A percentile compares a stretch with the other conserved stretches of the same genome.
phyloP scores from a whole-genome alignment of 2,329 filamentous ascomycete species.

The Aspergillus piperis region DNA sequence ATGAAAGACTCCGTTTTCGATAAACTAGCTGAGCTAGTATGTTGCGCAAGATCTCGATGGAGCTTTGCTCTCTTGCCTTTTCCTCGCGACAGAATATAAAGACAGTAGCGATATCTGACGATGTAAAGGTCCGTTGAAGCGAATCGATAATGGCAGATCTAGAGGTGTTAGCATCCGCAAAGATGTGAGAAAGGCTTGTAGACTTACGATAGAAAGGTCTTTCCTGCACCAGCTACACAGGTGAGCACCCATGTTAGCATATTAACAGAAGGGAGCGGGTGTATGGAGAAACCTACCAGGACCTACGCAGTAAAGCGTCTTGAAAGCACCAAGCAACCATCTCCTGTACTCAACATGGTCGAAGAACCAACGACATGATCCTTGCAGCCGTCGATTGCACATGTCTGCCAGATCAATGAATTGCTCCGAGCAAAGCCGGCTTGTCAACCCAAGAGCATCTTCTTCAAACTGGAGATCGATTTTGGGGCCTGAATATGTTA shows the following conservation, averaged over 20 bases:
- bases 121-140: constrained; percentile 31
- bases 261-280: not conserved
- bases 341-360: constrained; percentile 25
- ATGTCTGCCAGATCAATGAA: constrained; percentile 33
- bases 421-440: constrained; percentile 22
- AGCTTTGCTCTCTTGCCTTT: constrained; percentile 20
- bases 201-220: constrained; percentile 35
- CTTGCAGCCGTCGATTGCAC: constrained; percentile 29
- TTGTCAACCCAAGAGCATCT: constrained; percentile 20
- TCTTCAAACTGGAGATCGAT: constrained; percentile 23
- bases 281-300: constrained; percentile 23
- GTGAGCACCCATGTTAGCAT: not conserved
- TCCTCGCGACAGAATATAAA: constrained; percentile 33
- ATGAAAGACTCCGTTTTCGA: constrained; percentile 27
- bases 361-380: constrained; percentile 32
- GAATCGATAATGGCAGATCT: constrained; percentile 28
- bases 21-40: constrained; percentile 36
- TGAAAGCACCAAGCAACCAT: constrained; percentile 30
- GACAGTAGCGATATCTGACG: constrained; percentile 31
- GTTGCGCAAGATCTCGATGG: constrained; percentile 24
- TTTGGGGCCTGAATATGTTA: constrained; percentile 14
- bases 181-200: not conserved
- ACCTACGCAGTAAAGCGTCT: constrained; percentile 31
- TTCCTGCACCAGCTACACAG: constrained; percentile 30
- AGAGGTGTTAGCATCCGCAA: not conserved